Evolutionary conservation across 2,329 filamentous ascomycete species (phyloP).

Genomic region (Tolypocladium endophyticum): DNA sequence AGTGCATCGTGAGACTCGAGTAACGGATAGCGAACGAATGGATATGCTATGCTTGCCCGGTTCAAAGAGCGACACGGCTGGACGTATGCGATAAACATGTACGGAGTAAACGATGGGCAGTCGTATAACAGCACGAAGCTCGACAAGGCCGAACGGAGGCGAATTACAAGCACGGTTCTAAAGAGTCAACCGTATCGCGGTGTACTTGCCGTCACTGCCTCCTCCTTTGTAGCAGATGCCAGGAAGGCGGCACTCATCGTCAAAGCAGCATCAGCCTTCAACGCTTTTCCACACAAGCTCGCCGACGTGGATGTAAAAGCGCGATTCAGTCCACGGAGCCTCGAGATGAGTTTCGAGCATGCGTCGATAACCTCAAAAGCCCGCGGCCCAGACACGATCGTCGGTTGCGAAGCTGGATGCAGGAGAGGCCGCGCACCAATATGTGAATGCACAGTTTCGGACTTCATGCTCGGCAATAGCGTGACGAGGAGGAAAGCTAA

Average conservation of each 20-base stretch:
- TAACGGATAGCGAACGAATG: neutral
- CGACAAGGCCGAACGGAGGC: neutral
- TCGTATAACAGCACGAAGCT: neutral
- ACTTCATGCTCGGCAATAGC: neutral
- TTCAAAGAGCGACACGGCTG: neutral
- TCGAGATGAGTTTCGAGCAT: neutral
- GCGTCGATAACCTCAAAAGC: neutral
- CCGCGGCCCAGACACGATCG: too few species aligned
- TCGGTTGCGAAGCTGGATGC: neutral
- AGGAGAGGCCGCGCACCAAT: neutral
- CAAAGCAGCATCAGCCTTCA: neutral
- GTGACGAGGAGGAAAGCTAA: neutral
- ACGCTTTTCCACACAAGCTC: neutral
- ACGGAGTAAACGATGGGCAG: neutral
- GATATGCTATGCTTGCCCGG: neutral
- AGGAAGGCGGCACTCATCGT: neutral
- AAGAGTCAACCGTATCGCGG: neutral
- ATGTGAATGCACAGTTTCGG: neutral
- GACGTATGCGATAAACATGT: neutral
- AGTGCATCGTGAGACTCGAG: slow-evolving; percentile 7
- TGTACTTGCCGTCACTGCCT: neutral
- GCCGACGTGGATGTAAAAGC: too few species aligned
- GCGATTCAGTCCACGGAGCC: neutral
- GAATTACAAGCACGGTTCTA: neutral
- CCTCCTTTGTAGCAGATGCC: neutral